Evolutionary conservation across 2,329 filamentous ascomycete genomes (phyloP).

Genomic region (Pseudogymnoascus sp.): DNA sequence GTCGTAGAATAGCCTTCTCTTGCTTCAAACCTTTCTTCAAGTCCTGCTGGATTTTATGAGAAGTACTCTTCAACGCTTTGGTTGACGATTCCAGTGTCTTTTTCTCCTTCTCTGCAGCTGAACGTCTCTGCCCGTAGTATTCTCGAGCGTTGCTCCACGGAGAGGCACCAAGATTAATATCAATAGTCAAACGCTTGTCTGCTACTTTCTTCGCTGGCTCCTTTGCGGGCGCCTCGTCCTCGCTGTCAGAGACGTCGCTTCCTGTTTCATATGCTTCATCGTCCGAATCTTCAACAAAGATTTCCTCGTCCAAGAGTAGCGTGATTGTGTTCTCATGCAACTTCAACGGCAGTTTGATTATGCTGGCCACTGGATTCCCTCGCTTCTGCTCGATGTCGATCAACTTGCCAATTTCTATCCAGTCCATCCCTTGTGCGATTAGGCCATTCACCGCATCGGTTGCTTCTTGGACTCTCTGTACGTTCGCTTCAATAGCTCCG

Average conservation of each 20-base stretch:
- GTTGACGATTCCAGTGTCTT: constrained; percentile 77
- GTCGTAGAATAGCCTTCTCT: constrained; percentile 80
- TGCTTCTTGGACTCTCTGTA: constrained; percentile 85
- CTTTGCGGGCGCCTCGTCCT: constrained; percentile 39
- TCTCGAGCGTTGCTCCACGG: constrained; percentile 85
- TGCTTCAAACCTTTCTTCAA: constrained; percentile 83
- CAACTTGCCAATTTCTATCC: constrained; percentile 81
- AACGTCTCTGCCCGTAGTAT: constrained; percentile 85
- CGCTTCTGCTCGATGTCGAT: constrained; percentile 80
- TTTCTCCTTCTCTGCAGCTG: constrained; percentile 76
- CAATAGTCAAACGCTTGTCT: constrained; percentile 59
- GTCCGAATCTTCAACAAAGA: constrained; percentile 48
- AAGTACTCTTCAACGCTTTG: constrained; percentile 79
- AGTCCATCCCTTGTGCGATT: constrained; percentile 94
- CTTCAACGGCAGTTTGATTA: constrained; percentile 82
- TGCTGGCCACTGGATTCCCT: constrained; percentile 75
- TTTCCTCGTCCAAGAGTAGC: constrained; percentile 62
- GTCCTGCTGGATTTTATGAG: constrained; percentile 79
- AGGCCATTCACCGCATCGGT: constrained; percentile 87
- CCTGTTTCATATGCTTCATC: constrained; percentile 57
- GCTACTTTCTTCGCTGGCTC: constrained; percentile 35
- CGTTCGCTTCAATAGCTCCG: constrained; percentile 81
- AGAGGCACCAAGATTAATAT: constrained; percentile 74
- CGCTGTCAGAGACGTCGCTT: constrained; percentile 53
- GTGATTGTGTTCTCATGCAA: constrained; percentile 86